Evolutionary conservation across 495 filamentous ascomycete genomes (phyloP), one percentile per base, ranked within the genome.

Genomic region (Neurospora intermedia): DNA sequence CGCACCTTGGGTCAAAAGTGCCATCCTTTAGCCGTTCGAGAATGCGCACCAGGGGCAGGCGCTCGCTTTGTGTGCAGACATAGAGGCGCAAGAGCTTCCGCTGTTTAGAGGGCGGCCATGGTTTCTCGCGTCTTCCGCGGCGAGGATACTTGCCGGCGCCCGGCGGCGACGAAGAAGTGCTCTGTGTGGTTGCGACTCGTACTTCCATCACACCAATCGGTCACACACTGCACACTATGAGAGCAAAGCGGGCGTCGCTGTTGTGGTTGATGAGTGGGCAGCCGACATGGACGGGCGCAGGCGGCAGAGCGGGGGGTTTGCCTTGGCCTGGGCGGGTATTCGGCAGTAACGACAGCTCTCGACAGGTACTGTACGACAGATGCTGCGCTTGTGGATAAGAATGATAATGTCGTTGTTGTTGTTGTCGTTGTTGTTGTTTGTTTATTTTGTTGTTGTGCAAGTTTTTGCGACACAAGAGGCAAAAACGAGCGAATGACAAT

Each of bases 51-150:
- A 81, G 78, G 38, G 79, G 79, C 42, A 81, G 54, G 18, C 76
- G 77, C 70, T 81, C 79, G 75, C 79, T 81, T 73, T 81, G 79
- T 8, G 78, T 80, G 74, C 79, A 81, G 43, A 81, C 77, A 35
- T 81, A 81, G 69, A 81, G 79, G 1, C 78, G 77, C 45, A 81
- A 72, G 69, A 81, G 72, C 71, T 80, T 81, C 70, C 75, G 78
- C 59, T 81, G 79, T 72, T 81, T 81, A 5, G 74, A 75, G 1
- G 71, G 74, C 27, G 79, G 79, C 79, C 79, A 81, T 75, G 79
- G 79, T 54, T 81, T 81, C 72, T 80, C 79, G 48, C 79, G 78
- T 41, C 79, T 74, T 54, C 79, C 79, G 16, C 79, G 75, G 31
- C 79, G 79, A 70, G 74, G 73, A 74, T 70, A 69, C 62, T 73